These are phyloP conservation scores for Geotrichum australiense DNA, from an alignment of 1,139 yeast genomes.

Conservation along the genomic window DNA sequence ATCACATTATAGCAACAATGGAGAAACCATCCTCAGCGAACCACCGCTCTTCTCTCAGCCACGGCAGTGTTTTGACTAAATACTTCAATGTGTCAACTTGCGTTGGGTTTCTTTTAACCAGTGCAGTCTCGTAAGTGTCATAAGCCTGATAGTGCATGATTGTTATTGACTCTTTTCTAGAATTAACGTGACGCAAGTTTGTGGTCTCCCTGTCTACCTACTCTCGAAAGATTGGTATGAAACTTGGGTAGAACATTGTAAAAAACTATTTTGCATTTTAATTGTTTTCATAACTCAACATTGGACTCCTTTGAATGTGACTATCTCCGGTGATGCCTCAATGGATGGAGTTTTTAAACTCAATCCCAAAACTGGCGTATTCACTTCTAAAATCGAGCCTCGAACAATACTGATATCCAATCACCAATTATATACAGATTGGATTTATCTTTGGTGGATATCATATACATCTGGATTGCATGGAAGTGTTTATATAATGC, in stretches of 20 bases:
- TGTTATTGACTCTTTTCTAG: constrained; percentile 9
- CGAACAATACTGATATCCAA: constrained; percentile 66
- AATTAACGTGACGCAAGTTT: constrained; percentile 25
- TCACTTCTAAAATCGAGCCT: constrained; percentile 30
- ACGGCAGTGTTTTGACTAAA: too few relatives aligned
- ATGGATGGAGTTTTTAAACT: constrained; percentile 27
- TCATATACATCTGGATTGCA: constrained; percentile 60
- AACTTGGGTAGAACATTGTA: constrained; percentile 34
- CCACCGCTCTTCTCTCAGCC: too few relatives aligned
- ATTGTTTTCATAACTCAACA: constrained; percentile 30
- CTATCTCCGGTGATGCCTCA: constrained; percentile 31
- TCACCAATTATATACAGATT: constrained; percentile 91
- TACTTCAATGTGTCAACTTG: constrained; percentile 9
- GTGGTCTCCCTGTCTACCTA: constrained; percentile 29
- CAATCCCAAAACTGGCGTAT: constrained; percentile 23
- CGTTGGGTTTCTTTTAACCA: constrained; percentile 3
- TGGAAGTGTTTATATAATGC: constrained; percentile 61
- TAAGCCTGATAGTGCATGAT: neutral
- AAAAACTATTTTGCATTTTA: constrained; percentile 34
- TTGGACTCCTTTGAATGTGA: constrained; percentile 32
- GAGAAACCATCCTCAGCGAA: too few relatives aligned
- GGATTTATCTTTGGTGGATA: constrained; percentile 91
- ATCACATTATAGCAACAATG: too few relatives aligned
- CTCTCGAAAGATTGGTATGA: constrained; percentile 26
- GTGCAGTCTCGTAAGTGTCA: constrained; percentile 13